Evolutionary conservation across 1,284 basidiomycete species (phyloP).

Genomic region (Cerioporus squamosus): DNA sequence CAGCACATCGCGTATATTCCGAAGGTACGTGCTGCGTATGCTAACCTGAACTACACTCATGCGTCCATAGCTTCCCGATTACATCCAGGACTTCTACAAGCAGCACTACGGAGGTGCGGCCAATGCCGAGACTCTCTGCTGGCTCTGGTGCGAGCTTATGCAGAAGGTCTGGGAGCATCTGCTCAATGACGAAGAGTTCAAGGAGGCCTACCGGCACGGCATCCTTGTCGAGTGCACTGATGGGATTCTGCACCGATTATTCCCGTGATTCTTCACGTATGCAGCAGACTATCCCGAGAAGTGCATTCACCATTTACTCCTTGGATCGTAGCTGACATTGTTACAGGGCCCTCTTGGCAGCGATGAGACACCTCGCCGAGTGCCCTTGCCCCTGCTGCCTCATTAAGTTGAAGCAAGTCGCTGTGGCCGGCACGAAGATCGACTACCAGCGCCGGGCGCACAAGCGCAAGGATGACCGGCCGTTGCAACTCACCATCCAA

Average conservation of each 20-base stretch:
- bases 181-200: constrained; percentile 23
- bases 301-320: no score
- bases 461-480: background rate
- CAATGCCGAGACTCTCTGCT: constrained; percentile 1
- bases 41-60: no score
- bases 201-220: constrained; percentile 30
- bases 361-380: constrained; percentile 15
- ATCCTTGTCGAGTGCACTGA: constrained; percentile 29
- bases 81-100: constrained; percentile 29
- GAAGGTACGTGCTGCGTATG: constrained; percentile 16
- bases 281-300: constrained; percentile 37
- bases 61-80: constrained; percentile 24
- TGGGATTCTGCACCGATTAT: constrained; percentile 26
- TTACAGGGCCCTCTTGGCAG: no score
- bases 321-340: no score
- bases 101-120: background rate
- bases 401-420: background rate
- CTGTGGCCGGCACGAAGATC: background rate
- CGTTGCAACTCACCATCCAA: background rate
- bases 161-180: constrained; percentile 26
- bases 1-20: constrained; percentile 42
- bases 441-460: background rate
- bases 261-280: constrained; percentile 32
- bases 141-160: constrained; percentile 24
- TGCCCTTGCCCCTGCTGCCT: constrained; percentile 30